Conservation (phyloP, 768 basidiomycete genomes). For the Termitomyces sp. region DNA sequence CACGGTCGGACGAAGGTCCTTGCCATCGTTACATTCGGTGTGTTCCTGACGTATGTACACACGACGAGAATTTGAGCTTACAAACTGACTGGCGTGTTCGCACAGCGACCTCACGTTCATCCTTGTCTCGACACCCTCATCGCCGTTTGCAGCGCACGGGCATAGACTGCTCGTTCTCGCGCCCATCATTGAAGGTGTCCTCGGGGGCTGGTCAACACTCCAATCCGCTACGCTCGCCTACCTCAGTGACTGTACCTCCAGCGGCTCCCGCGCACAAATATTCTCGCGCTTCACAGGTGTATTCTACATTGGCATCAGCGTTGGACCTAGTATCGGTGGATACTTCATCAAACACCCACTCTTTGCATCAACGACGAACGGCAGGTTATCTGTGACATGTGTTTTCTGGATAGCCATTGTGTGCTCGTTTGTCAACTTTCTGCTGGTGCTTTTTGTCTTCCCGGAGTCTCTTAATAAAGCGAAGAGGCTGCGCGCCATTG, state of each 20-base stretch:
- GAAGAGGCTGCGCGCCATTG: constrained; percentile 30
- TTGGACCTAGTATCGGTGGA: constrained; percentile 76
- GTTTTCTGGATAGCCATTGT: constrained; percentile 46
- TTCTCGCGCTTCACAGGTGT: constrained; percentile 77
- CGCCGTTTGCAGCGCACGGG: constrained; percentile 58
- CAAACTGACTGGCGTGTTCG: not conserved
- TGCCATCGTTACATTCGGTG: constrained; percentile 64
- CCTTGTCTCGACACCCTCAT: constrained; percentile 69
- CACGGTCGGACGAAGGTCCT: constrained; percentile 78
- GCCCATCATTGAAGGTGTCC: constrained; percentile 75
- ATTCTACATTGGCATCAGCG: constrained; percentile 68
- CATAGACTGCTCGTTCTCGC: constrained; percentile 77
- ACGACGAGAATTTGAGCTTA: not conserved
- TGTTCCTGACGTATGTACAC: constrained; percentile 33
- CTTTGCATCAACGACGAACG: constrained; percentile 7
- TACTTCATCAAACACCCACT: constrained; percentile 43
- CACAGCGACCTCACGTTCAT: constrained; percentile 81
- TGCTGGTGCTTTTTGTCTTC: constrained; percentile 68
- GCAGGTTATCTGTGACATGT: constrained; percentile 32
- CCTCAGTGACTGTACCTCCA: constrained; percentile 81
- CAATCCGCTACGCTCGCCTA: constrained; percentile 78
- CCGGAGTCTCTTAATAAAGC: constrained; percentile 54
- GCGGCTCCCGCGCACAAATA: constrained; percentile 71
- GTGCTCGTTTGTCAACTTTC: constrained; percentile 47
- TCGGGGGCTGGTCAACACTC: constrained; percentile 82